phyloP scores from a whole-genome alignment of 371 early-diverging fungal species.

The Mucor sp. region DNA sequence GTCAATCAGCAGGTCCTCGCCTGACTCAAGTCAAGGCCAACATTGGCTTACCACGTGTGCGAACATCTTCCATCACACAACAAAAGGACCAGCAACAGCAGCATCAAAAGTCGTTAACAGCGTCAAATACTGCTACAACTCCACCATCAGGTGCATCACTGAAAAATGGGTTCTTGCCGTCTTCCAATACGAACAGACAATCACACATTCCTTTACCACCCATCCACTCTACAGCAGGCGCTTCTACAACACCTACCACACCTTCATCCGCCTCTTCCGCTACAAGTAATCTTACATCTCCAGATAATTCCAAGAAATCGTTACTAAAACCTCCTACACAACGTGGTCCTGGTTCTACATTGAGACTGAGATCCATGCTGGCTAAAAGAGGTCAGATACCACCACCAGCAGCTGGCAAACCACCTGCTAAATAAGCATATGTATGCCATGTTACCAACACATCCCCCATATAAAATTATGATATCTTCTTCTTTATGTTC shows the following conservation, averaged over 20 bases:
- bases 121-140: background rate
- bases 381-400: constrained; percentile 21
- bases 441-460: background rate
- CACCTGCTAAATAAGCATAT: background rate
- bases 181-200: background rate
- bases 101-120: constrained; percentile 4
- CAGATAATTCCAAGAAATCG: constrained; percentile 22
- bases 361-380: constrained; percentile 38
- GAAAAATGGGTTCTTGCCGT: constrained; percentile 1
- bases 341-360: constrained; percentile 40
- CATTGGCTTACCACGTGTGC: constrained; percentile 31
- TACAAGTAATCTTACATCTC: background rate
- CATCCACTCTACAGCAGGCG: background rate
- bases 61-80: constrained; percentile 31
- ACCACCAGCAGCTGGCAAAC: constrained; percentile 2
- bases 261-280: constrained; percentile 7
- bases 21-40: constrained; percentile 26
- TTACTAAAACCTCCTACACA: constrained; percentile 28
- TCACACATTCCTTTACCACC: constrained; percentile 15
- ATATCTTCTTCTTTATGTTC: background rate
- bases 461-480: background rate
- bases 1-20: constrained; percentile 31
- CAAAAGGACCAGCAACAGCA: constrained; percentile 11
- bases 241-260: background rate
- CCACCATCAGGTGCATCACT: background rate